These are phyloP conservation scores for Pinus taeda DNA, from an alignment of 75 land plant species.

Conservation along the genomic window DNA sequence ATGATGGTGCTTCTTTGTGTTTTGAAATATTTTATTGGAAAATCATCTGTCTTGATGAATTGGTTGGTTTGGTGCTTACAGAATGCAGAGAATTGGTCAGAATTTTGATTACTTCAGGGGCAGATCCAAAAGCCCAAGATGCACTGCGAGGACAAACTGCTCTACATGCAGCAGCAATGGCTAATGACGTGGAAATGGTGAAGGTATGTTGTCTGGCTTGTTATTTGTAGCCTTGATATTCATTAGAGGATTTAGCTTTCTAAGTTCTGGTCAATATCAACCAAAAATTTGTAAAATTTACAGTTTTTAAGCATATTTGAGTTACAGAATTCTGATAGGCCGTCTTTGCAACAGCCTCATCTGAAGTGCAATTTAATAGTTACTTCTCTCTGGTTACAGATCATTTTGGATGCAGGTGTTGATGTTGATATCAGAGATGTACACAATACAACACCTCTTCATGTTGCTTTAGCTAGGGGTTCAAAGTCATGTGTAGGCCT, in stretches of 20 bases:
- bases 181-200: constrained; percentile 82
- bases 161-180: constrained; percentile 82
- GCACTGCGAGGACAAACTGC: constrained; percentile 64
- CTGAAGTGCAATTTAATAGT: not conserved
- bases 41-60: not conserved
- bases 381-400: constrained; percentile 31
- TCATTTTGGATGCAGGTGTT: constrained; percentile 84
- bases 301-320: not conserved
- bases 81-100: constrained; percentile 85
- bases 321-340: not conserved
- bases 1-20: not conserved
- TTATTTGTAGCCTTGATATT: not conserved
- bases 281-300: not conserved
- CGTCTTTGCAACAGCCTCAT: not conserved
- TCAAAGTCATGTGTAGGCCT: constrained; percentile 82
- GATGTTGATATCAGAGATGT: constrained; percentile 75
- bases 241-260: not conserved
- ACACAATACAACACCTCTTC: constrained; percentile 81
- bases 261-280: too few relatives aligned
- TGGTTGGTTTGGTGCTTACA: constrained; percentile 17
- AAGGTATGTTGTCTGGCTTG: constrained; percentile 41
- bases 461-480: constrained; percentile 90
- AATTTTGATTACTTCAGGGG: constrained; percentile 80
- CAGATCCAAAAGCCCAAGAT: constrained; percentile 77
- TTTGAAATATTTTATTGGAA: not conserved